A percentile compares a stretch with the other conserved stretches of the same genome.
phyloP scores from a whole-genome alignment of 139 green algal genomes.

The Chlorella sp. region DNA sequence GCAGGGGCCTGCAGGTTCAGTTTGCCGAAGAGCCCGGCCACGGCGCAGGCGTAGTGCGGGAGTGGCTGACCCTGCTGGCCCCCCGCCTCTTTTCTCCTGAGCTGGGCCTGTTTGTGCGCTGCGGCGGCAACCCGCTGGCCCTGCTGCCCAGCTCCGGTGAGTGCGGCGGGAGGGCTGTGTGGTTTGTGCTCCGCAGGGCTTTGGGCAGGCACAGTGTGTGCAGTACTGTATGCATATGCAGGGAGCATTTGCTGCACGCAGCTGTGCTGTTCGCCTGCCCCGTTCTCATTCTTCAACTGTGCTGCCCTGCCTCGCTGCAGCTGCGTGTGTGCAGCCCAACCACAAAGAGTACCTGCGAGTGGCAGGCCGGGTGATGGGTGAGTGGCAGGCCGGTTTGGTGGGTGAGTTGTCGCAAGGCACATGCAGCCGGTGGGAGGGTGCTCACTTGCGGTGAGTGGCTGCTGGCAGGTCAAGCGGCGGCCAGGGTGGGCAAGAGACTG shows the following conservation, averaged over 20 bases:
- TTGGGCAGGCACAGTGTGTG: background rate
- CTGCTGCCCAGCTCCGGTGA: background rate
- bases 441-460: too few species aligned
- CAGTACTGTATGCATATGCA: too few species aligned
- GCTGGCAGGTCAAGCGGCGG: too few species aligned
- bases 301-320: background rate
- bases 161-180: background rate
- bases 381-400: too few species aligned
- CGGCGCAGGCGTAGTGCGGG: background rate
- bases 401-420: too few species aligned
- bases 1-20: background rate
- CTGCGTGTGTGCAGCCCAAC: background rate
- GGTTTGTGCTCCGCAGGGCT: background rate
- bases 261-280: too few species aligned
- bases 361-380: background rate
- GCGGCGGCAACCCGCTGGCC: background rate
- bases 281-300: background rate
- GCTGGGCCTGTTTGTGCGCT: background rate
- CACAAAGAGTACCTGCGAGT: background rate
- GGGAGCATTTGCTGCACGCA: too few species aligned
- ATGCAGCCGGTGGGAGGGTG: too few species aligned
- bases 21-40: background rate
- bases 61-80: conserved; percentile 3
- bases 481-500: too few species aligned
- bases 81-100: background rate